phyloP scores from a whole-genome alignment of 1,284 basidiomycete species.

The Apiotrichum brassicae region DNA sequence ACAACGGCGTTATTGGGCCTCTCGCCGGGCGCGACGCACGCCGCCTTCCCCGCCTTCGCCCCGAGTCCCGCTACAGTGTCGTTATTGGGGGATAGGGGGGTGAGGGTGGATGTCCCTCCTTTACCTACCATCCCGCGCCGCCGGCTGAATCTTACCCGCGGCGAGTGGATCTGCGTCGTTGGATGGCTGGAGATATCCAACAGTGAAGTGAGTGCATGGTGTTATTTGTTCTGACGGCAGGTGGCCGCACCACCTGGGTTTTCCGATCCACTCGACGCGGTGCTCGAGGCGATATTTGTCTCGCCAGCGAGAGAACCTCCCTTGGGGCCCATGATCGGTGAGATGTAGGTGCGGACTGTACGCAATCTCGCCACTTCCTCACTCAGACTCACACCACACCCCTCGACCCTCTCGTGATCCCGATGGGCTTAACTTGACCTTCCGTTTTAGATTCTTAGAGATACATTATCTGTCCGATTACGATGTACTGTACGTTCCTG shows the following conservation, averaged over 20 bases:
- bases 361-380: too few species aligned
- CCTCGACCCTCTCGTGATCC: too few species aligned
- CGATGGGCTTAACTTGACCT: too few species aligned
- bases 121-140: not conserved
- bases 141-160: not conserved
- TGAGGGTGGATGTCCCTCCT: not conserved
- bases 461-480: too few species aligned
- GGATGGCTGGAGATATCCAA: constrained; percentile 1
- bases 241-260: not conserved
- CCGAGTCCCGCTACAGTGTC: not conserved
- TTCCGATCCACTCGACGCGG: not conserved
- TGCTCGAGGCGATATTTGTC: not conserved
- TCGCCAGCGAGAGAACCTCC: not conserved
- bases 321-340: not conserved
- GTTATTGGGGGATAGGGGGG: too few species aligned
- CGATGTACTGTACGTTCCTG: too few species aligned
- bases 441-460: too few species aligned
- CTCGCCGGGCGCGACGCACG: not conserved
- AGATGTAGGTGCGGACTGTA: too few species aligned
- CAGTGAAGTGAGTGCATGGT: too few species aligned
- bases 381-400: too few species aligned
- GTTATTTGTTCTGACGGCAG: not conserved
- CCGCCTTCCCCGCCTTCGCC: not conserved
- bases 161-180: not conserved
- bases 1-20: not conserved